phyloP scores from a whole-genome alignment of 495 filamentous ascomycete species.

The Parmelia sp. region DNA sequence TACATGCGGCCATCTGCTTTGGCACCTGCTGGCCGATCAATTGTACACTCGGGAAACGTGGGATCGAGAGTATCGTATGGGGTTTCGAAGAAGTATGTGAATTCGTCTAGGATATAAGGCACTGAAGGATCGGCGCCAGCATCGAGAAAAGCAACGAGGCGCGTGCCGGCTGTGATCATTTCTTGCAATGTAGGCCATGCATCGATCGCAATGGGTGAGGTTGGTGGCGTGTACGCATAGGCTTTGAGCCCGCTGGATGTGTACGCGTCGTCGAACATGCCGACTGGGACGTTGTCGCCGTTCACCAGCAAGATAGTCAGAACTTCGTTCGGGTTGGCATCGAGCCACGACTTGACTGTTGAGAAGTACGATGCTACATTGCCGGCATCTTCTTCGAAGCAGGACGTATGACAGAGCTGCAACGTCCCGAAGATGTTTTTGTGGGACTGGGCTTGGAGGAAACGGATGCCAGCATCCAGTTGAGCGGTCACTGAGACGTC shows the following conservation, averaged over 20 bases:
- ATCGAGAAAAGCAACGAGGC: slow-evolving; percentile 59
- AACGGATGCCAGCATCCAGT: slow-evolving; percentile 60
- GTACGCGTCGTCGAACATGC: slow-evolving; percentile 50
- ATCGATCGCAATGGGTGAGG: slow-evolving; percentile 27
- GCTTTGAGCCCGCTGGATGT: slow-evolving; percentile 45
- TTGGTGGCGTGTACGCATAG: slow-evolving; percentile 51
- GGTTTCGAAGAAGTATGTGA: slow-evolving; percentile 66
- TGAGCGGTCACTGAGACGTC: slow-evolving; percentile 58
- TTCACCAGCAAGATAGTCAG: slow-evolving; percentile 66
- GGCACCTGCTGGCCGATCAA: slow-evolving; percentile 47
- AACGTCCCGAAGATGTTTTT: slow-evolving; percentile 40
- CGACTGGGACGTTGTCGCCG: slow-evolving; percentile 46
- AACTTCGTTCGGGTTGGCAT: slow-evolving; percentile 58
- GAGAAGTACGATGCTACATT: slow-evolving; percentile 50
- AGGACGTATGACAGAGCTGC: slow-evolving; percentile 60
- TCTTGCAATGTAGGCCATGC: slow-evolving; percentile 59
- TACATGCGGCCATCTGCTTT: slow-evolving; percentile 46
- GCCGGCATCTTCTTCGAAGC: slow-evolving; percentile 59
- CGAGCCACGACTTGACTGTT: slow-evolving; percentile 58
- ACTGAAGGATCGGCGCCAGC: slow-evolving; percentile 42
- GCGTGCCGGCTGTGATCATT: slow-evolving; percentile 53
- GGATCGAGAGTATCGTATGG: slow-evolving; percentile 53
- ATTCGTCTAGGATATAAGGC: slow-evolving; percentile 64
- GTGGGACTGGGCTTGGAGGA: slow-evolving; percentile 67
- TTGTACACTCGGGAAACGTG: slow-evolving; percentile 45